Evolutionary conservation across 805 yeast genomes (phyloP).

Genomic region (Ogataea polymorpha): DNA sequence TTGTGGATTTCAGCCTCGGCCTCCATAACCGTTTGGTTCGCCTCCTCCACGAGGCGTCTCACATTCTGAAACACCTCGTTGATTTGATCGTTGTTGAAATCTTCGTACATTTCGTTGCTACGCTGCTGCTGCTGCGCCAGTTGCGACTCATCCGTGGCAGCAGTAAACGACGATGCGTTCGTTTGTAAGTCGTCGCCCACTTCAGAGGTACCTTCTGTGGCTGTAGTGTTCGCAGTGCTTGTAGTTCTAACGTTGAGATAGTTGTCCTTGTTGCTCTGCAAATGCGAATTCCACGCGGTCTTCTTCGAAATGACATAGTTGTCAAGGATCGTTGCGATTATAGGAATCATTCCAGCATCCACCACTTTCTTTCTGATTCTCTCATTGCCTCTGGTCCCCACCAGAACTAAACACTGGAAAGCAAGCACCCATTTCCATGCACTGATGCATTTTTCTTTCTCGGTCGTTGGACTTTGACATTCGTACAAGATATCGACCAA

Average conservation of each 20-base stretch:
- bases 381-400: slow-evolving; percentile 93
- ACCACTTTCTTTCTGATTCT: slow-evolving; percentile 80
- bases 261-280: slow-evolving; percentile 11
- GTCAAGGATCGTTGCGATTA: slow-evolving; percentile 87
- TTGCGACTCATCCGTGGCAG: slow-evolving; percentile 6
- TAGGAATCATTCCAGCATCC: slow-evolving; percentile 87
- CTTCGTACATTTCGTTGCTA: slow-evolving; percentile 11
- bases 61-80: slow-evolving; percentile 27
- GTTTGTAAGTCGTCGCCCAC: slow-evolving; percentile 9
- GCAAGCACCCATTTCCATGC: slow-evolving; percentile 98
- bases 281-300: slow-evolving; percentile 20
- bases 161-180: slow-evolving; percentile 11
- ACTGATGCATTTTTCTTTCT: slow-evolving; percentile 46
- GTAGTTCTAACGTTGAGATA: slow-evolving; percentile 6
- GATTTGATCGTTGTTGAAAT: slow-evolving; percentile 20
- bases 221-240: slow-evolving; percentile 7
- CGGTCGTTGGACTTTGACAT: slow-evolving; percentile 46
- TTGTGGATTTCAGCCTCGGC: slow-evolving; percentile 28
- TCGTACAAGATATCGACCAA: slow-evolving; percentile 81
- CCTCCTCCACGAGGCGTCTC: slow-evolving; percentile 25
- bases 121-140: slow-evolving; percentile 5
- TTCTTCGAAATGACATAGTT: slow-evolving; percentile 55
- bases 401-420: slow-evolving; percentile 84
- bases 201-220: slow-evolving; percentile 16
- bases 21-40: slow-evolving; percentile 28